Evolutionary conservation across 2,329 filamentous ascomycete species (phyloP).

Genomic region (Pyrenochaeta sp.): DNA sequence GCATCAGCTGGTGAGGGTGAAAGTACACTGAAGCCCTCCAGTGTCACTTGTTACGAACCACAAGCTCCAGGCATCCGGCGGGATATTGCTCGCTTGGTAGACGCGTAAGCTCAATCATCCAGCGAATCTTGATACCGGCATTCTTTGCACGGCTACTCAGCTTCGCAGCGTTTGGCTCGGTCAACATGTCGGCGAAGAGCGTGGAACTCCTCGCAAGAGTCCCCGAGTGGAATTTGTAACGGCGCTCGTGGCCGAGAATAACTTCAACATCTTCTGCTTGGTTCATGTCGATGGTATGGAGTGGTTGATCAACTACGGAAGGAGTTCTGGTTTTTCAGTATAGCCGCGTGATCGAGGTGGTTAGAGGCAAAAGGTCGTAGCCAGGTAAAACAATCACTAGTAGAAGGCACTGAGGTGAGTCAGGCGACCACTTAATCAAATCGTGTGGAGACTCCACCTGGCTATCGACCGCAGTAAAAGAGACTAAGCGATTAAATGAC

Average conservation of each 20-base stretch:
- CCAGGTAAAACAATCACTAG: not conserved
- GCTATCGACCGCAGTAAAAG: not conserved
- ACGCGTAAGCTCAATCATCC: conserved; percentile 43
- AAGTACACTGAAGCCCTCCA: not conserved
- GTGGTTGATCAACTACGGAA: conserved; percentile 1
- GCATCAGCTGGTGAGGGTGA: not conserved
- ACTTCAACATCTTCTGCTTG: conserved; percentile 48
- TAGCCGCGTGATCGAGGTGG: not conserved
- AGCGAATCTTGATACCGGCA: conserved; percentile 37
- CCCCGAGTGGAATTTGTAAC: conserved; percentile 46
- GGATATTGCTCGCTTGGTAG: conserved; percentile 27
- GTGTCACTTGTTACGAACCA: conserved; percentile 29
- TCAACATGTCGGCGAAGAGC: conserved; percentile 41
- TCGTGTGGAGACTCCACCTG: not conserved
- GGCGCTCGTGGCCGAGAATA: conserved; percentile 37
- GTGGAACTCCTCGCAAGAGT: conserved; percentile 44
- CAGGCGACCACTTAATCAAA: not conserved
- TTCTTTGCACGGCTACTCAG: conserved; percentile 32
- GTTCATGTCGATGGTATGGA: conserved; percentile 30
- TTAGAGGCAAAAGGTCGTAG: not conserved
- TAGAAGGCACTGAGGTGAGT: not conserved
- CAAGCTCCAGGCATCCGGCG: conserved; percentile 32
- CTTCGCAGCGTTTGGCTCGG: conserved; percentile 37
- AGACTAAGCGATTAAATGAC: not conserved
- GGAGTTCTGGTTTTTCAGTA: not conserved